These are phyloP conservation scores for Artemisia annua DNA, from an alignment of 129 eudicot genomes.

Conservation along the genomic window DNA sequence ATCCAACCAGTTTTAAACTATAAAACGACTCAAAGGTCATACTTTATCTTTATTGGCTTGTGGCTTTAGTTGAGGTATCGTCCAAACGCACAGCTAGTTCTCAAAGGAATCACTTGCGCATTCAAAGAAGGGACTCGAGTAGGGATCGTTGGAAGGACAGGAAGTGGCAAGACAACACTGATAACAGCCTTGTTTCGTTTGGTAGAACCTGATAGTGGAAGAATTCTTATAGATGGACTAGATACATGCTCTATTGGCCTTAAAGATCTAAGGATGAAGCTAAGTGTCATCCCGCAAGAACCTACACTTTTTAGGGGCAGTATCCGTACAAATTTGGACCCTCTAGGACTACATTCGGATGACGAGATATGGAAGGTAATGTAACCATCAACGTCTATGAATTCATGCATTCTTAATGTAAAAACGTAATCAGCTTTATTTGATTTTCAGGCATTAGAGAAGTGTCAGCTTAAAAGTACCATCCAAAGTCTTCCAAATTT, in stretches of 20 bases:
- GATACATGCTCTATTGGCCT: too few species aligned
- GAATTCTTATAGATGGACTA: too few species aligned
- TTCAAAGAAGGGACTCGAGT: too few species aligned
- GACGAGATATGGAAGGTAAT: constrained; percentile 74
- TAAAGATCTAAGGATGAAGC: too few species aligned
- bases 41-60: not conserved
- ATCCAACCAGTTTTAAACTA: too few species aligned
- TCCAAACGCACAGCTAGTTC: constrained; percentile 74
- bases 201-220: constrained; percentile 61
- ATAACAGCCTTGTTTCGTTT: constrained; percentile 74
- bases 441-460: too few species aligned
- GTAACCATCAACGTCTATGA: not conserved
- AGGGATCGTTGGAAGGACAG: too few species aligned
- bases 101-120: constrained; percentile 33
- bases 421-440: too few species aligned
- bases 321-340: too few species aligned
- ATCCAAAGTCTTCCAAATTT: constrained; percentile 64
- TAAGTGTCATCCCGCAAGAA: too few species aligned
- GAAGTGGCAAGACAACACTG: constrained; percentile 55
- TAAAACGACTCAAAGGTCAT: not conserved
- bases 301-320: too few species aligned
- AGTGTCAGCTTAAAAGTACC: constrained; percentile 68
- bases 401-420: not conserved
- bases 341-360: too few species aligned
- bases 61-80: constrained; percentile 69